Conservation (phyloP, 2,329 filamentous ascomycete genomes). For the Trichoderma endophyticum region DNA sequence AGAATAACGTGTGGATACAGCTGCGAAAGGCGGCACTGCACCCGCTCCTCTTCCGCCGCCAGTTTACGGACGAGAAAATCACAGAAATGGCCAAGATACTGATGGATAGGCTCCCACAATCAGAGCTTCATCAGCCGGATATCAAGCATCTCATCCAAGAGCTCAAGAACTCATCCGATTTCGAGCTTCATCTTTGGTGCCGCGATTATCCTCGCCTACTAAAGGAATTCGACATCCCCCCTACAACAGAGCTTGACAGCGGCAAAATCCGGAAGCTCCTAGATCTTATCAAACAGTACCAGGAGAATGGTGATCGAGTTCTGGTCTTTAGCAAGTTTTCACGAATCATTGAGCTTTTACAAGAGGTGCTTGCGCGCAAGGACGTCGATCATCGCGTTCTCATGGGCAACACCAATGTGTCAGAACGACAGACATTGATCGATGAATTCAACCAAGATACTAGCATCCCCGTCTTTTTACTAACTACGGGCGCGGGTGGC, state of each 20-base stretch:
- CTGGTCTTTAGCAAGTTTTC: constrained; percentile 94
- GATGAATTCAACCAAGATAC: constrained; percentile 77
- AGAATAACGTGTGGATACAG: constrained; percentile 79
- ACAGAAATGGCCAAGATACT: constrained; percentile 74
- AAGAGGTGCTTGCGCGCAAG: constrained; percentile 72
- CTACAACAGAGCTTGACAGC: constrained; percentile 56
- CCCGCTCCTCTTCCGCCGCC: constrained; percentile 77
- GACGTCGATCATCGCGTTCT: constrained; percentile 78
- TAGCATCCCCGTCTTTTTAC: constrained; percentile 82
- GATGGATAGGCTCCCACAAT: constrained; percentile 62
- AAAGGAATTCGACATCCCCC: constrained; percentile 50
- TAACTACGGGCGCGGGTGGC: constrained; percentile 92
- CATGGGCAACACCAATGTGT: constrained; percentile 78
- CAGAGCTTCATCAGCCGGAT: constrained; percentile 51
- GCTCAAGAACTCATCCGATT: constrained; percentile 59
- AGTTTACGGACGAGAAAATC: constrained; percentile 73
- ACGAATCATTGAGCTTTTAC: constrained; percentile 84
- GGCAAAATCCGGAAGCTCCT: constrained; percentile 85
- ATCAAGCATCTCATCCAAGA: constrained; percentile 54
- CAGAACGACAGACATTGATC: constrained; percentile 80
- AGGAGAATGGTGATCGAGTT: constrained; percentile 76
- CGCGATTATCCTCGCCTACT: constrained; percentile 54
- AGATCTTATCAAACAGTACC: constrained; percentile 69
- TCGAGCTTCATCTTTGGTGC: constrained; percentile 64
- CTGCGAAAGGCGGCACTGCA: constrained; percentile 91